phyloP scores from a whole-genome alignment of 768 basidiomycete genomes.

The Rhizopogon vesiculosus region DNA sequence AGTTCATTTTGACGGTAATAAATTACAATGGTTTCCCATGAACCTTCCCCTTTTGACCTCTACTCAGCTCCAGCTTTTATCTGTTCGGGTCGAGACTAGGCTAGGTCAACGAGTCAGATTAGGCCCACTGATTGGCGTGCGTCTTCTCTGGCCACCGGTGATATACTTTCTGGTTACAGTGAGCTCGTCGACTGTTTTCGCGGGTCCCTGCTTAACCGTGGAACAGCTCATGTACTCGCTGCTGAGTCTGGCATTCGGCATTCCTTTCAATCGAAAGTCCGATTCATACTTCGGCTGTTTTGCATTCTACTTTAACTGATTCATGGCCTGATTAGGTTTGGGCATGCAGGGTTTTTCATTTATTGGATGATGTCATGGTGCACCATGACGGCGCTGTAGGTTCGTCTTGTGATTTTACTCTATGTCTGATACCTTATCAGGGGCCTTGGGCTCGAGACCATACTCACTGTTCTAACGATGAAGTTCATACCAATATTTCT shows the following conservation, averaged over 20 bases:
- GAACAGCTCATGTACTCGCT: slow-evolving; percentile 52
- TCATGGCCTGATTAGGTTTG: slow-evolving; percentile 30
- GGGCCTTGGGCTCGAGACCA: slow-evolving; percentile 56
- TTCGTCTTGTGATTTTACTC: slow-evolving; percentile 3
- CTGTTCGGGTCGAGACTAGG: slow-evolving; percentile 31
- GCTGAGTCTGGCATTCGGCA: slow-evolving; percentile 52
- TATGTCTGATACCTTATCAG: slow-evolving; percentile 23
- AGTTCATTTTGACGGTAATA: slow-evolving; percentile 25
- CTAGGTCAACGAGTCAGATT: slow-evolving; percentile 33
- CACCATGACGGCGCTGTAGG: slow-evolving; percentile 53
- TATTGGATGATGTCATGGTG: slow-evolving; percentile 65
- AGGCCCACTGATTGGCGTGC: slow-evolving; percentile 33
- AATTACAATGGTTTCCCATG: background rate
- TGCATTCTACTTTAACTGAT: background rate
- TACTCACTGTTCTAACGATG: slow-evolving; percentile 49
- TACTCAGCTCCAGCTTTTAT: slow-evolving; percentile 25
- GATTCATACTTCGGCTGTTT: slow-evolving; percentile 8
- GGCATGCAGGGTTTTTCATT: slow-evolving; percentile 48
- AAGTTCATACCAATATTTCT: slow-evolving; percentile 57
- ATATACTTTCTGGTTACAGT: slow-evolving; percentile 40
- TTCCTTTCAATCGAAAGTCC: slow-evolving; percentile 46
- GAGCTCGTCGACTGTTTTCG: slow-evolving; percentile 8
- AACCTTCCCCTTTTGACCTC: background rate
- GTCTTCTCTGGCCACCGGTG: slow-evolving; percentile 31
- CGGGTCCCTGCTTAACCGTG: background rate